phyloP scores from a whole-genome alignment of 768 basidiomycete genomes.

The Pleurotus giganteus region DNA sequence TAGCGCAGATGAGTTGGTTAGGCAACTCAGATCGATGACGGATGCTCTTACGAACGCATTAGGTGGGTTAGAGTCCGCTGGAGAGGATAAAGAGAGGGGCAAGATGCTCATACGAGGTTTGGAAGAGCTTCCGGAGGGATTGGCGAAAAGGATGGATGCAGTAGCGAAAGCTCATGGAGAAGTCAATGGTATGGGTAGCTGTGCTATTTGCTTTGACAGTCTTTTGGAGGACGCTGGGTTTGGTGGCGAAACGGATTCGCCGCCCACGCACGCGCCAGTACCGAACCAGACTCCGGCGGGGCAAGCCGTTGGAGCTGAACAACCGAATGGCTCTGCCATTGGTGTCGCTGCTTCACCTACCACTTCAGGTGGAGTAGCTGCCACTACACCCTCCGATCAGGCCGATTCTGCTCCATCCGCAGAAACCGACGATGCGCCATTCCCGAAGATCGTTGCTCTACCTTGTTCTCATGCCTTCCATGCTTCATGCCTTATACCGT shows the following conservation, averaged over 20 bases:
- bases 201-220: slow-evolving; percentile 78
- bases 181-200: slow-evolving; percentile 37
- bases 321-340: slow-evolving; percentile 10
- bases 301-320: slow-evolving; percentile 6
- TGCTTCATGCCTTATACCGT: slow-evolving; percentile 72
- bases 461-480: slow-evolving; percentile 86
- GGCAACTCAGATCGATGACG: slow-evolving; percentile 2
- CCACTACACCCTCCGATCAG: slow-evolving; percentile 16
- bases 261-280: background rate
- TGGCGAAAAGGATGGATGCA: slow-evolving; percentile 59
- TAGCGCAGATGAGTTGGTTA: background rate
- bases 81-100: slow-evolving; percentile 68
- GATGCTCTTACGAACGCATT: slow-evolving; percentile 2
- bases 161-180: slow-evolving; percentile 17
- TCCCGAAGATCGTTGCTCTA: slow-evolving; percentile 57
- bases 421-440: slow-evolving; percentile 14
- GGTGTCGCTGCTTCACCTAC: slow-evolving; percentile 4
- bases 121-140: slow-evolving; percentile 63
- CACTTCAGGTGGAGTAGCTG: slow-evolving; percentile 15
- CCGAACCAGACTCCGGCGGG: slow-evolving; percentile 6
- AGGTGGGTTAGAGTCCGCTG: background rate
- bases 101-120: slow-evolving; percentile 60
- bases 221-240: slow-evolving; percentile 44
- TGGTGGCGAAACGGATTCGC: slow-evolving; percentile 16
- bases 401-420: slow-evolving; percentile 4